Percentiles rank a stretch among this genome's conserved stretches.
Conservation (phyloP, 2,329 filamentous ascomycete species). For the Talaromyces pinophilus region DNA sequence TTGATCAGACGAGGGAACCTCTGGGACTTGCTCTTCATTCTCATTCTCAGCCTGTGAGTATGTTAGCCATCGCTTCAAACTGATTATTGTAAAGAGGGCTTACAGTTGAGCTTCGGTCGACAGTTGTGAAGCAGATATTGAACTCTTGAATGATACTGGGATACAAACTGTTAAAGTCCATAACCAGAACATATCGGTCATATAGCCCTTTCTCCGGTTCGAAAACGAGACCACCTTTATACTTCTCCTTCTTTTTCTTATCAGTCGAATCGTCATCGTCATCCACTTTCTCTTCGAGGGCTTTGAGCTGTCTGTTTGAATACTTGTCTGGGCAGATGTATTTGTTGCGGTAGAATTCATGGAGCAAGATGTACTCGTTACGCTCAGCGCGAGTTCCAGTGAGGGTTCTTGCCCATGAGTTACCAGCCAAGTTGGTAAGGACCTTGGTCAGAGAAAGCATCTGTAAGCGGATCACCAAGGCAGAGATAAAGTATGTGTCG, state of each 20-base stretch:
- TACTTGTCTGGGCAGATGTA: slow-evolving; percentile 98
- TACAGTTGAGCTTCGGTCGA: slow-evolving; percentile 74
- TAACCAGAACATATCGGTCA: slow-evolving; percentile 96
- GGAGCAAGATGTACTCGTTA: slow-evolving; percentile 98
- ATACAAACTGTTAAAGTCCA: slow-evolving; percentile 99
- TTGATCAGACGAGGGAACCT: slow-evolving; percentile 72
- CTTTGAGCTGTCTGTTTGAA: slow-evolving; percentile 71
- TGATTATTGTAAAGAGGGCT: slow-evolving; percentile 33
- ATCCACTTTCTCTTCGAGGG: slow-evolving; percentile 69
- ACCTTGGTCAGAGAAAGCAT: slow-evolving; percentile 93
- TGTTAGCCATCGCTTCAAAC: slow-evolving; percentile 22
- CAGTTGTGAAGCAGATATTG: slow-evolving; percentile 99
- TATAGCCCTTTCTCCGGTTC: slow-evolving; percentile 97
- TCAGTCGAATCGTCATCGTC: slow-evolving; percentile 65
- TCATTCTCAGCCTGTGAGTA: slow-evolving; percentile 56
- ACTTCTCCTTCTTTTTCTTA: slow-evolving; percentile 98
- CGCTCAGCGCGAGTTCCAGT: slow-evolving; percentile 95
- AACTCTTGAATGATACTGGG: slow-evolving; percentile 99
- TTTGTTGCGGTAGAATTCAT: slow-evolving; percentile 95
- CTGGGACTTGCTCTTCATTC: slow-evolving; percentile 84
- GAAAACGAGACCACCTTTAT: slow-evolving; percentile 96
- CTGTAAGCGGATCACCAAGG: slow-evolving; percentile 83
- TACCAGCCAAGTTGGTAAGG: slow-evolving; percentile 92
- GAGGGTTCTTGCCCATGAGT: slow-evolving; percentile 95
- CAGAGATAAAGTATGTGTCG: slow-evolving; percentile 94